These are phyloP conservation scores for Diaporthe amygdali DNA, from an alignment of 2,329 filamentous ascomycete genomes.

Conservation along the genomic window DNA sequence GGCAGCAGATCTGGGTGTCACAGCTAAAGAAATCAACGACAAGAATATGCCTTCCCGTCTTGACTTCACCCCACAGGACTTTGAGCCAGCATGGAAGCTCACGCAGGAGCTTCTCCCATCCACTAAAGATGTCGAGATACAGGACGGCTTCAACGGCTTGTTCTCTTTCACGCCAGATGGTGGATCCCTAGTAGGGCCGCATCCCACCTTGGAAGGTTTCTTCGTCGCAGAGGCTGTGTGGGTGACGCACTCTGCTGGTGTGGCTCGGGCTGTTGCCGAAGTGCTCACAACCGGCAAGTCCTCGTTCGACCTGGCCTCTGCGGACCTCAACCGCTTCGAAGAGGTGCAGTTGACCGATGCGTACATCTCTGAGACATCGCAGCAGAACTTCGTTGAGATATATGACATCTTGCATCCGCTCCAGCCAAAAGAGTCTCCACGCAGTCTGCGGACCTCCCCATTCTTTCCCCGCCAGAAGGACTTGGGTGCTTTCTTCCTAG, in stretches of 20 bases:
- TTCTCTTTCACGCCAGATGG: slow-evolving; percentile 72
- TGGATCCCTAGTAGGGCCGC: slow-evolving; percentile 62
- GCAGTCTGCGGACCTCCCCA: slow-evolving; percentile 63
- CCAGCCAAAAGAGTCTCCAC: slow-evolving; percentile 60
- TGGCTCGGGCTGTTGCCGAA: slow-evolving; percentile 65
- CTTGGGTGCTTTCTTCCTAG: slow-evolving; percentile 64
- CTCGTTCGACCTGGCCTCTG: slow-evolving; percentile 61
- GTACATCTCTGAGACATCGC: slow-evolving; percentile 63
- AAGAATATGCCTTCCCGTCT: slow-evolving; percentile 69
- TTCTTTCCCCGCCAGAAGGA: slow-evolving; percentile 60
- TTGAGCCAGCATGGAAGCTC: slow-evolving; percentile 63
- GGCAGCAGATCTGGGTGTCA: slow-evolving; percentile 58
- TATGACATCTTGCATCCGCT: slow-evolving; percentile 70
- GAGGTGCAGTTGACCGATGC: slow-evolving; percentile 60
- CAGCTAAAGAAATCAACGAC: slow-evolving; percentile 58
- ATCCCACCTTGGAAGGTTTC: slow-evolving; percentile 64
- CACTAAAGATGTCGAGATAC: slow-evolving; percentile 55
- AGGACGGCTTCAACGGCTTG: slow-evolving; percentile 68
- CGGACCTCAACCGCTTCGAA: slow-evolving; percentile 66
- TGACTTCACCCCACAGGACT: slow-evolving; percentile 64
- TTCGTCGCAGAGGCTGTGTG: slow-evolving; percentile 70
- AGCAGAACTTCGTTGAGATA: slow-evolving; percentile 67
- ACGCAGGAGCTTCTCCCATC: slow-evolving; percentile 59
- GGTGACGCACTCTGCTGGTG: slow-evolving; percentile 70
- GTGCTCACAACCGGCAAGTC: slow-evolving; percentile 61